Base-by-base conservation (phyloP, 2,329 filamentous ascomycete species). In the Fusarium caatingaense region DNA sequence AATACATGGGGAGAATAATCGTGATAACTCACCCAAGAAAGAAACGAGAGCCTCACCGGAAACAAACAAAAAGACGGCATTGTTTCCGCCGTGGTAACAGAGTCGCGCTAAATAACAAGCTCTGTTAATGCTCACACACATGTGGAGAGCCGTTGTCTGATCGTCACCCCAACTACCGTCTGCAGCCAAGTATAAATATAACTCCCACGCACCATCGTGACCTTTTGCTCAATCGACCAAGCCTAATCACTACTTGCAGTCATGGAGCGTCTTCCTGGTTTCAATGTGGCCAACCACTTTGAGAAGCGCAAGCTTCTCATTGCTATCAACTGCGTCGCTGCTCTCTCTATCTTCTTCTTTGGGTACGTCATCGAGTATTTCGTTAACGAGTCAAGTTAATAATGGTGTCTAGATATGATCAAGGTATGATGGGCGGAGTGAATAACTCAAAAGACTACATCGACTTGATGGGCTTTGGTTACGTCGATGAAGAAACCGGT, bases 271-370 rank as follows among this genome's bases (percentile, higher is more conserved):
- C 67, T 70, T 27, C 67, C 68, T 0, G 68, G 68, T 12, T 68
- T 71, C 3, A 69, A 69, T 40, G 62, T 69, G 34, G 67, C 67
- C 5, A 69, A 69, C 18, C 71, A 66, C 34, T 69, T 69, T 18
- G 72, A 74, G 68, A 74, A 73, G 68, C 66, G 72, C 0, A 23
- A 61, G 64, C 69, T 74, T 60, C 72, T 74, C 46, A 73, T 74
- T 12, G 70, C 68, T 13, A 67, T 74, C 28, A 74, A 74, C 56
- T 64, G 65, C 10, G 44, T 74, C 10, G 72, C 72, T 12, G 72
- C 56, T 6, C 46, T 74, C 1, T 74, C 72, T 11, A 74, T 74
- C 32, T 73, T 74, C 53, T 74, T 74, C 56, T 74, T 74, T 49
- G 72, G 72, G 50, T 74, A 73, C 45, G 63, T 46, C 30, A n/a